Evolutionary conservation across 306 rosid genomes (phyloP).

Genomic region (Senna siamea): DNA sequence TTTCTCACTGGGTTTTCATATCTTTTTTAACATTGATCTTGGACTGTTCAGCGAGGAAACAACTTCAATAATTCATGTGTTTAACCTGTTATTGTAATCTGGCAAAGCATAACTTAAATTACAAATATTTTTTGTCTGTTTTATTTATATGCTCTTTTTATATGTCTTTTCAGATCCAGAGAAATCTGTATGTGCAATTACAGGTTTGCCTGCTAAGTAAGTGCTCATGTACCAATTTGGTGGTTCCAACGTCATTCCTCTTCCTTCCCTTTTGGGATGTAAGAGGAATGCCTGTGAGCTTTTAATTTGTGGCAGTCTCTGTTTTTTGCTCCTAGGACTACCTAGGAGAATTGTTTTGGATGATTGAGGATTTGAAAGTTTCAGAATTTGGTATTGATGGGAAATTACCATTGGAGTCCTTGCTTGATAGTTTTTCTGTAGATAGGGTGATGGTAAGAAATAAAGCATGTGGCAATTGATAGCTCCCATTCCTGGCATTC

Average conservation of each 20-base stretch:
- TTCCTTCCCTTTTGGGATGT: conserved; percentile 15
- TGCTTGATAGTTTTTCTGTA: conserved; percentile 12
- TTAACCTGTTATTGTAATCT: conserved; percentile 30
- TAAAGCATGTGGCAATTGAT: conserved; percentile 4
- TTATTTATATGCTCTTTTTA: conserved; percentile 21
- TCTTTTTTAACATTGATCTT: not conserved
- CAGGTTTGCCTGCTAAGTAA: conserved; percentile 97
- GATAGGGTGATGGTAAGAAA: conserved; percentile 10
- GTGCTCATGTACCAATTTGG: conserved; percentile 44
- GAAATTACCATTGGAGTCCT: conserved; percentile 13
- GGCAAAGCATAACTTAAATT: conserved; percentile 3
- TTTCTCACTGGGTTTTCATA: conserved; percentile 6
- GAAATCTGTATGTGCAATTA: conserved; percentile 75
- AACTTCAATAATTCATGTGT: not conserved
- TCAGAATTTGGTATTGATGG: conserved; percentile 31
- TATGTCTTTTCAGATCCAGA: conserved; percentile 74
- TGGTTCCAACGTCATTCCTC: conserved; percentile 26
- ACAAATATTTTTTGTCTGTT: conserved; percentile 15
- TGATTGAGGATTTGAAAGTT: conserved; percentile 22
- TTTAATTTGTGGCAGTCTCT: not conserved
- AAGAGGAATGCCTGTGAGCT: conserved; percentile 23
- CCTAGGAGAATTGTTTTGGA: conserved; percentile 16
- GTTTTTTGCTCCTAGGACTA: conserved; percentile 6
- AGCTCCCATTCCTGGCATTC: not conserved
- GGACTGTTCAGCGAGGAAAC: conserved; percentile 13